These are phyloP conservation scores for Torulaspora quercuum DNA, from an alignment of 805 yeast species.

Conservation along the genomic window DNA sequence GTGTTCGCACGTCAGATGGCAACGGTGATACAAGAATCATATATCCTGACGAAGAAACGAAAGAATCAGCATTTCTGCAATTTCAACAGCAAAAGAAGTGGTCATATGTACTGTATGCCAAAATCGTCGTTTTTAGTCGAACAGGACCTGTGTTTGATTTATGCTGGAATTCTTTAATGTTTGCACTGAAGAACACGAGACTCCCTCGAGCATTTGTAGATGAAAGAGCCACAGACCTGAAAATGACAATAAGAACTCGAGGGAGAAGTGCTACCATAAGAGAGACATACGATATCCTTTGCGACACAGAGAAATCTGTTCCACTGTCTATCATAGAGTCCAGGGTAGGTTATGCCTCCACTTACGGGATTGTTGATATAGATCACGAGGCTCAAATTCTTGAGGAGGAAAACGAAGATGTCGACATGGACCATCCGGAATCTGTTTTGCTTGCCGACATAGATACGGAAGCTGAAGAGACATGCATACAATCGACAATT, in stretches of 20 bases:
- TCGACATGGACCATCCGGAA: conserved; percentile 32
- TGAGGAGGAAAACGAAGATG: conserved; percentile 33
- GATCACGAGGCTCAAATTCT: conserved; percentile 36
- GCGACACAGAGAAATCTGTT: conserved; percentile 46
- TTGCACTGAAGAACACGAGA: conserved; percentile 55
- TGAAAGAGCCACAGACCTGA: conserved; percentile 53
- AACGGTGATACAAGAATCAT: conserved; percentile 48
- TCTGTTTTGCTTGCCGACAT: conserved; percentile 62
- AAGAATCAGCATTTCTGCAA: conserved; percentile 27
- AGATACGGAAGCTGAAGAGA: conserved; percentile 83
- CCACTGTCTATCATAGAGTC: conserved; percentile 41
- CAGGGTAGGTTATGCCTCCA: conserved; percentile 43
- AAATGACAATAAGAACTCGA: conserved; percentile 50
- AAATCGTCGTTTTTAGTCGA: conserved; percentile 71
- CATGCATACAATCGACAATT: conserved; percentile 52
- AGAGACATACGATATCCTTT: conserved; percentile 51
- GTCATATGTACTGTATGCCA: conserved; percentile 63
- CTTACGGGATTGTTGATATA: conserved; percentile 57
- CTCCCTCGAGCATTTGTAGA: conserved; percentile 70
- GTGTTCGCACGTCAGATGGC: conserved; percentile 48
- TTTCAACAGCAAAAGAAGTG: conserved; percentile 45
- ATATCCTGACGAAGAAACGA: conserved; percentile 44
- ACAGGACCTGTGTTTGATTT: conserved; percentile 79
- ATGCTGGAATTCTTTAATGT: conserved; percentile 63
- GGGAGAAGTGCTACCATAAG: conserved; percentile 47